These are phyloP conservation scores for Fusarium brevicatenulatum DNA, from an alignment of 2,329 filamentous ascomycete genomes.

Conservation along the genomic window DNA sequence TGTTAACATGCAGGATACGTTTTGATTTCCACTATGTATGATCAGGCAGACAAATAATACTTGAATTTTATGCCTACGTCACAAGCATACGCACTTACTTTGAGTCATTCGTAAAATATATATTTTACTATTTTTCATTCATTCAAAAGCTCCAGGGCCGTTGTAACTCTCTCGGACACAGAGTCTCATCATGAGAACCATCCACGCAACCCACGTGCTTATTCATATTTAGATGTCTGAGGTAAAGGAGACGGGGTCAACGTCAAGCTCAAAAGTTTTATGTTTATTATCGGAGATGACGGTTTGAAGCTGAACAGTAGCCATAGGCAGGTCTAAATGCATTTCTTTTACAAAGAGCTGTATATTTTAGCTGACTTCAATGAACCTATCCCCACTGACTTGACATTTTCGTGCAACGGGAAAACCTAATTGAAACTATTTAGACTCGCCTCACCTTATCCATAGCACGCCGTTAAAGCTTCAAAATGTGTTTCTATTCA, in stretches of 20 bases:
- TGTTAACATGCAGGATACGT: not conserved
- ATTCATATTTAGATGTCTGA: not conserved
- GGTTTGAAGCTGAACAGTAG: no score
- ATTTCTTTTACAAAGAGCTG: not conserved
- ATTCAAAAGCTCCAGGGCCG: not conserved
- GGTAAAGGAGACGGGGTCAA: not conserved
- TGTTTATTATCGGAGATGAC: no score
- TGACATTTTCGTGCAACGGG: not conserved
- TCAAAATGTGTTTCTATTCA: no score
- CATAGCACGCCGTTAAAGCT: not conserved
- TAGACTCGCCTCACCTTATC: not conserved
- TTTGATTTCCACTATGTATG: not conserved
- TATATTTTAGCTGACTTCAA: no score
- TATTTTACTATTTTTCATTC: not conserved
- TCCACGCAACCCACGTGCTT: not conserved
- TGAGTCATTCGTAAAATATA: not conserved
- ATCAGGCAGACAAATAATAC: not conserved
- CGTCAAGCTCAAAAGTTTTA: not conserved
- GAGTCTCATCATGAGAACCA: constrained; percentile 12
- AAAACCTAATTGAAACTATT: not conserved
- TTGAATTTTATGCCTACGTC: not conserved
- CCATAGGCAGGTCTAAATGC: no score
- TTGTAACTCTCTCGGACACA: not conserved
- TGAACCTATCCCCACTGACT: not conserved
- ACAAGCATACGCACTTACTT: not conserved